phyloP scores from a whole-genome alignment of 768 basidiomycete species.

The Kondoa malvinella region DNA sequence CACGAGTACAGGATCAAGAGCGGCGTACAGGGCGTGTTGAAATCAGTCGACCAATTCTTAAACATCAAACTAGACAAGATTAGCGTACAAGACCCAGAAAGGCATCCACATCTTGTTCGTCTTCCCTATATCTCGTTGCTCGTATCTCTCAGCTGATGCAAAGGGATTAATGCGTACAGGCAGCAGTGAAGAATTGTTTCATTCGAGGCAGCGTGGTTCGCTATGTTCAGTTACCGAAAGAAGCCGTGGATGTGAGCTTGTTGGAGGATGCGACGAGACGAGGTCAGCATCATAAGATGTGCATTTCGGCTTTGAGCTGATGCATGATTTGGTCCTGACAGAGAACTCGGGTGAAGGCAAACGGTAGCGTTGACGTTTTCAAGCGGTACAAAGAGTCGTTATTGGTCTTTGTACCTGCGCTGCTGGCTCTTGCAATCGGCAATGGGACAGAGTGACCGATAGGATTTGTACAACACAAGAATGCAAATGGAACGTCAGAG shows the following conservation, averaged over 20 bases:
- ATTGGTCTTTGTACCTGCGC: too few relatives aligned
- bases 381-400: neutral
- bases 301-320: neutral
- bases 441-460: too few relatives aligned
- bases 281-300: constrained; percentile 40
- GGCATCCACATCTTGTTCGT: constrained; percentile 88
- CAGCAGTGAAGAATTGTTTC: constrained; percentile 98
- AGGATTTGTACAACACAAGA: too few relatives aligned
- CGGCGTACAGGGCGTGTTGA: constrained; percentile 6
- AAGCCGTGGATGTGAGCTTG: constrained; percentile 84
- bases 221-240: constrained; percentile 83
- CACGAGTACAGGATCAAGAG: neutral
- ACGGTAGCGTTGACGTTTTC: neutral
- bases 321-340: neutral
- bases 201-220: constrained; percentile 96
- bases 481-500: too few relatives aligned
- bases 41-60: constrained; percentile 40
- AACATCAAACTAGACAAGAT: constrained; percentile 94
- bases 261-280: constrained; percentile 90
- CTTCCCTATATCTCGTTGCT: neutral
- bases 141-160: neutral
- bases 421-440: too few relatives aligned
- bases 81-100: constrained; percentile 71
- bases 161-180: constrained; percentile 38
- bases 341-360: constrained; percentile 4